Base-by-base conservation (phyloP, 805 yeast genomes). In the Candida parachauliodes region DNA sequence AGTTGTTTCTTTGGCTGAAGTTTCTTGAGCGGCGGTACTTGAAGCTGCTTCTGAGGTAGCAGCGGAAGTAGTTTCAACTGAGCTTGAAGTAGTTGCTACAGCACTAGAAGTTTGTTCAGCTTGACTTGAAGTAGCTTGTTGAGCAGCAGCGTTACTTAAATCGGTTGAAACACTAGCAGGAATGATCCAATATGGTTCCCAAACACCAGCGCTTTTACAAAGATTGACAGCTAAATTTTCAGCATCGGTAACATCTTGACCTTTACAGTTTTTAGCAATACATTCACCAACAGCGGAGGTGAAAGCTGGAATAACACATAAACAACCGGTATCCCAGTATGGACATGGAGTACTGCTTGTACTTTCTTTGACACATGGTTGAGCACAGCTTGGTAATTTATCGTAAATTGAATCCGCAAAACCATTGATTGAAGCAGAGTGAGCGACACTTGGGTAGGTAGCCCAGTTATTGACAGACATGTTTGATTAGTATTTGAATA, bases 241-340 rank as follows among this genome's bases (percentile, higher is more conserved):
- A 34, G 62, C 65, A 18, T 44, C 20, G 19, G 30, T 44, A 26
- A 64, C 68, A 15, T 60, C 57, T 14, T 40, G 32, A 42, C 70
- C 70, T 16, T 40, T 27, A 38, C 76, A 67, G 20, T 62, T 64
- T 16, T 46, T 45, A 23, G 55, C 64, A 25, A 72, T 62, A 59
- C 72, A 66, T 37, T 57, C 48, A 34, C 63, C 70, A 21, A 66
- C 60, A 4, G 42, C 43, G 20, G 58, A 57, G 26, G 51, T 54
- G 54, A 60, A 66, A 30, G 45, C 45, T 28, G 66, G 51, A 62
- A 66, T 65, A 30, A 63, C 68, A 60, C 72, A 66, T 38, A 66
- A 59, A 53, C 72, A 66, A 18, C 72, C 72, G 32, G 71, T 58
- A 47, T 66, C 72, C 70, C 71, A 66, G 59, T 64, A 63, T 33